These are phyloP conservation scores for Ceriops decandra DNA, from an alignment of 345 rosid species.

Conservation along the genomic window DNA sequence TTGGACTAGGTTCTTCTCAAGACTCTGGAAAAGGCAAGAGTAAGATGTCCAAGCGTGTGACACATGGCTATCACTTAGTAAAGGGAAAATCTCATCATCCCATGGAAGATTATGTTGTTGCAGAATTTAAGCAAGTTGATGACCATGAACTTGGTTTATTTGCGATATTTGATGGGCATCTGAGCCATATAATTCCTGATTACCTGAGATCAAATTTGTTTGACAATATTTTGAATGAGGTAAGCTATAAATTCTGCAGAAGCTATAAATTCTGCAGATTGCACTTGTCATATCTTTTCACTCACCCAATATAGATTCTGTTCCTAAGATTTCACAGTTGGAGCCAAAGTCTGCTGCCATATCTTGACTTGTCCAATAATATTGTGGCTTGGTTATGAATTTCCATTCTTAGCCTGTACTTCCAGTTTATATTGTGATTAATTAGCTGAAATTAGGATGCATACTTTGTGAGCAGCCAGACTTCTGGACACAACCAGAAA, in stretches of 20 bases:
- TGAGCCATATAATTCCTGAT: constrained; percentile 76
- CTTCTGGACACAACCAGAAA: constrained; percentile 73
- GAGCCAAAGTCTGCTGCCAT: not conserved
- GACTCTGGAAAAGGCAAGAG: constrained; percentile 93
- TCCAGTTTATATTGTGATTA: not conserved
- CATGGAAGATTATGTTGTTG: constrained; percentile 86
- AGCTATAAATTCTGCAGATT: constrained; percentile 1
- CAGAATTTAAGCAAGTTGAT: constrained; percentile 68
- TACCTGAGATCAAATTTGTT: constrained; percentile 70
- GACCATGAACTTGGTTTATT: constrained; percentile 84
- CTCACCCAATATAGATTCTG: not conserved
- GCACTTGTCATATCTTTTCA: not conserved
- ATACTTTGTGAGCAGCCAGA: constrained; percentile 42
- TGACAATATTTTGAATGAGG: constrained; percentile 80
- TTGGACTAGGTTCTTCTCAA: constrained; percentile 58
- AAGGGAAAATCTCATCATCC: constrained; percentile 67
- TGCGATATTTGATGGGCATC: constrained; percentile 88
- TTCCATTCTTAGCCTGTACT: not conserved
- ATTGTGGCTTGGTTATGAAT: not conserved
- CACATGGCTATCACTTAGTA: constrained; percentile 78
- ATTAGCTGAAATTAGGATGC: not conserved
- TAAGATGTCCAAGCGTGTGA: constrained; percentile 66
- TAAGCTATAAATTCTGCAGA: constrained; percentile 14
- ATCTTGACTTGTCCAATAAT: too few relatives aligned
- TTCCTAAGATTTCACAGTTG: not conserved